Percentiles rank a stretch among this genome's conserved stretches.
Evolutionary conservation across 202 grass and related monocot genomes (phyloP).

Genomic region (Carex arenaria): DNA sequence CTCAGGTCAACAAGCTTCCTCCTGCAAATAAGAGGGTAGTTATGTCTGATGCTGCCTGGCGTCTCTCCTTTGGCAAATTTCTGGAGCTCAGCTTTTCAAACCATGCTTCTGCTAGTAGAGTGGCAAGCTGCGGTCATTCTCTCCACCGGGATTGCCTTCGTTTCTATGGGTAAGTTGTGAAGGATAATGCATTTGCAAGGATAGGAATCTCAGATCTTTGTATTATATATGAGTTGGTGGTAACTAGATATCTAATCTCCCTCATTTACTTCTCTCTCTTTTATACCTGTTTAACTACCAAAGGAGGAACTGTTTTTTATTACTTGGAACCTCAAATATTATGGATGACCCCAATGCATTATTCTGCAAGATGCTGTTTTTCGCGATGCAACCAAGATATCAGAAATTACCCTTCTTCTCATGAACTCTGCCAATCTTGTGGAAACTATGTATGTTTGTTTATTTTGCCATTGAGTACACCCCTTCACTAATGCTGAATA

Average conservation of each 20-base stretch:
- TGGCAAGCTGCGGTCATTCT: slow-evolving; percentile 96
- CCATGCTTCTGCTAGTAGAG: slow-evolving; percentile 95
- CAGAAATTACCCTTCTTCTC: background rate
- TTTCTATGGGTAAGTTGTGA: slow-evolving; percentile 76
- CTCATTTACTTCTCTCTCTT: background rate
- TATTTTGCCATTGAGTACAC: background rate
- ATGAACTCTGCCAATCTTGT: too few relatives aligned
- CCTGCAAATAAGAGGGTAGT: slow-evolving; percentile 93
- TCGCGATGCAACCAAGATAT: background rate
- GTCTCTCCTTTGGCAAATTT: slow-evolving; percentile 99
- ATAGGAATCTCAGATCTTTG: background rate
- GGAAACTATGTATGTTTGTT: background rate
- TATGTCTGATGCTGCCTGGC: slow-evolving; percentile 99
- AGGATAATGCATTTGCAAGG: background rate
- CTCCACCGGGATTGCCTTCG: slow-evolving; percentile 97
- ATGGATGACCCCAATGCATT: background rate
- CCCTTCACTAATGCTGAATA: background rate
- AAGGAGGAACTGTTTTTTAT: background rate
- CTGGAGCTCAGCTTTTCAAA: slow-evolving; percentile 99
- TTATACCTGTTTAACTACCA: background rate
- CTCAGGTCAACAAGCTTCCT: slow-evolving; percentile 62
- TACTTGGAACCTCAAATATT: background rate
- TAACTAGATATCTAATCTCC: background rate
- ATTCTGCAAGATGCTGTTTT: background rate
- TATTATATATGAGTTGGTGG: background rate